These are phyloP conservation scores for Phtheirospermum japonicum DNA, from an alignment of 257 asterid genomes.

Conservation along the genomic window DNA sequence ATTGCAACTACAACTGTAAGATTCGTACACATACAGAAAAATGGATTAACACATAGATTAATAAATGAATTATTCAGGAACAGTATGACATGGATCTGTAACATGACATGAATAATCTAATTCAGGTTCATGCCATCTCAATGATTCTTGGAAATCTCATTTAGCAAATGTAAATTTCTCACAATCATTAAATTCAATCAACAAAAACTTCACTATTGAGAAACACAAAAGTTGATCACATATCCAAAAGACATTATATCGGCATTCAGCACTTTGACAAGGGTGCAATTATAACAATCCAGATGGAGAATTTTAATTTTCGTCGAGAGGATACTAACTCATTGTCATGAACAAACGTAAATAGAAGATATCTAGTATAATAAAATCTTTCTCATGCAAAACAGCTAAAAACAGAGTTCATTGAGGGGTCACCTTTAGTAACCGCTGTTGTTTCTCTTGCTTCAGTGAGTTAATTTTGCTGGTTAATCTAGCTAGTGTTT, in stretches of 20 bases:
- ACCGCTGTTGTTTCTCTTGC: conserved; percentile 59
- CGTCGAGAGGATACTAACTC: not conserved
- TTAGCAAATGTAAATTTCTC: not conserved
- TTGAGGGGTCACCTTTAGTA: conserved; percentile 43
- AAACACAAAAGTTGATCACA: conserved; percentile 4
- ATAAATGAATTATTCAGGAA: not conserved
- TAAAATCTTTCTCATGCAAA: not conserved
- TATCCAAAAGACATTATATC: not conserved
- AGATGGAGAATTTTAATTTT: not conserved
- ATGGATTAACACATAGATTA: not conserved
- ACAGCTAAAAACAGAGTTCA: not conserved
- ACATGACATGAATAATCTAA: conserved; percentile 9
- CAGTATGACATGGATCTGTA: not conserved
- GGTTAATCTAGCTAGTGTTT: conserved; percentile 63
- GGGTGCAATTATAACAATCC: not conserved
- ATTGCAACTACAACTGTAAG: not conserved
- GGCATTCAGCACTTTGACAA: not conserved
- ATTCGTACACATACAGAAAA: not conserved
- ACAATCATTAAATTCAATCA: not conserved
- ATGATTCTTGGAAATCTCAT: not conserved
- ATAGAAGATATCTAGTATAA: too few relatives aligned
- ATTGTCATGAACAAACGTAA: not conserved
- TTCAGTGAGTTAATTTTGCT: conserved; percentile 51
- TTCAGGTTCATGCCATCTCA: conserved; percentile 1
- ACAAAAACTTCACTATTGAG: not conserved